Base-by-base conservation (phyloP, 192 early-diverging fungal genomes). In the Podila minutissima region DNA sequence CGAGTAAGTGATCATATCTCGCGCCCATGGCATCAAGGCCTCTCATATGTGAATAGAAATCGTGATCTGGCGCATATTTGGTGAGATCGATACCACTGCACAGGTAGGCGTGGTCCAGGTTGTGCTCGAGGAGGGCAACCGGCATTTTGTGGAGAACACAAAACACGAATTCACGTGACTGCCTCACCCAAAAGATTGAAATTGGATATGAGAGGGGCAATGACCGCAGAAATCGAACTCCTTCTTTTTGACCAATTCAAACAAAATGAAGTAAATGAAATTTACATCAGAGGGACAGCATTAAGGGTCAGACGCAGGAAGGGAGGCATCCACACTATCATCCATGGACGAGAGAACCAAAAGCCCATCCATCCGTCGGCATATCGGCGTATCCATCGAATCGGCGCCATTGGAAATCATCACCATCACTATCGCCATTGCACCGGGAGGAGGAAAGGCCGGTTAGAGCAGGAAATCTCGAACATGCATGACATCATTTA, bases 231-330 rank as follows among this genome's bases (percentile, higher is more conserved):
- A 55, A 55, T 55, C 24, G 53, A 55, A 55, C 53, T 55, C 53
- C 24, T 55, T 26, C 53, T 55, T 55, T 55, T 55, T 55, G 53
- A 55, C 53, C 53, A 55, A 55, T 55, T 55, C 53, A 55, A 55
- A 55, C 53, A 55, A 55, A 55, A 55, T 55, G 53, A 55, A 55
- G 53, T 55, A 55, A 55, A 26, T 55, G 53, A 55, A 55, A 55
- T 55, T 55, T 55, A 55, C 24, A 10, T 46, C 41, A 17, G 41
- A 26, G 53, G 24, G 53, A 12, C 53, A 10, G 22, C 24, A 55
- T 55, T 55, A 55, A 55, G 53, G 53, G 53, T 55, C 53, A 55
- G n/a, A 24, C n/a, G 24, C 22, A 55, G 53, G 24, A 26, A 55
- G 24, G n/a, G 53, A 55, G 53, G 53, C n/a, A 55, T 55, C 20